These are phyloP conservation scores for Curvularia spicifera DNA, from an alignment of 2,329 filamentous ascomycete species.

Conservation along the genomic window DNA sequence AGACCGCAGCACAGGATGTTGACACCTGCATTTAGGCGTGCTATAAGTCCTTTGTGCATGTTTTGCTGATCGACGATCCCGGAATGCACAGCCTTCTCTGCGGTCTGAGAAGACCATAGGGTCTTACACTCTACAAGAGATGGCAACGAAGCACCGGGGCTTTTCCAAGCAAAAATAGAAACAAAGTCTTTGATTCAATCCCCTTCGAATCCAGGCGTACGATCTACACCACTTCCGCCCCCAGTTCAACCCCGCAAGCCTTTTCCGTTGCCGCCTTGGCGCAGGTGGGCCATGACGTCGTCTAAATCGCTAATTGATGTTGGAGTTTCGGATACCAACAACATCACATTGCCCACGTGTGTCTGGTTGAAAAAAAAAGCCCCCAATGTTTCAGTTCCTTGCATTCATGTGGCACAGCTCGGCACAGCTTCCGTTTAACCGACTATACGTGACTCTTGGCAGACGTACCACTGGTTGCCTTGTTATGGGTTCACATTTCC, in stretches of 20 bases:
- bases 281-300: not conserved
- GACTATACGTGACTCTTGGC: not conserved
- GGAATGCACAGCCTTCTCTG: too few relatives aligned
- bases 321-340: not conserved
- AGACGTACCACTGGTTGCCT: not conserved
- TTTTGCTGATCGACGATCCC: too few relatives aligned
- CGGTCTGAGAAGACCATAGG: too few relatives aligned
- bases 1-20: too few relatives aligned
- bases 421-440: not conserved
- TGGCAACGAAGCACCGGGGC: too few relatives aligned
- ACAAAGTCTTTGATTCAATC: not conserved
- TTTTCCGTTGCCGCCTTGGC: not conserved
- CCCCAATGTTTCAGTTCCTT: not conserved
- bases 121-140: too few relatives aligned
- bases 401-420: not conserved
- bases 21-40: too few relatives aligned
- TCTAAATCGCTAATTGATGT: not conserved
- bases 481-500: not conserved
- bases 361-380: not conserved
- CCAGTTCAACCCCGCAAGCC: not conserved
- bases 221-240: not conserved
- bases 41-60: too few relatives aligned
- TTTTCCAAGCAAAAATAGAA: too few relatives aligned
- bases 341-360: not conserved
- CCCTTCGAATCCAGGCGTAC: not conserved